Conservation (phyloP, 1,284 basidiomycete genomes). For the Pseudozyma flocculosa region DNA sequence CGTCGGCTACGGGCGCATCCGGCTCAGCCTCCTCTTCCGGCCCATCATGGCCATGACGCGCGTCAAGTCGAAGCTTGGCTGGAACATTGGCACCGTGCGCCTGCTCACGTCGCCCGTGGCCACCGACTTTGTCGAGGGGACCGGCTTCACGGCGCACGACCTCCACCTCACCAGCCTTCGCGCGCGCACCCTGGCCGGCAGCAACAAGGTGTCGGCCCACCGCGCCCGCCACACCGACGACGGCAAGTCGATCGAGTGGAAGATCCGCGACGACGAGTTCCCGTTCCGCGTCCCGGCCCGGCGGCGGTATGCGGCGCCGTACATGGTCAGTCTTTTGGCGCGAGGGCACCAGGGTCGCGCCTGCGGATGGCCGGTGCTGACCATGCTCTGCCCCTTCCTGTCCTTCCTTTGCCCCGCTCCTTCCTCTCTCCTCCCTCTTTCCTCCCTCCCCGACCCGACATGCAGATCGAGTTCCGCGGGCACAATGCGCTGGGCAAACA, state of each 20-base stretch:
- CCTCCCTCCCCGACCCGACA: too few species aligned
- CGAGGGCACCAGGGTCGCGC: too few species aligned
- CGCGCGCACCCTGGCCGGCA: constrained; percentile 22
- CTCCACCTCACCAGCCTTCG: constrained; percentile 18
- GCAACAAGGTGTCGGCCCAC: constrained; percentile 11
- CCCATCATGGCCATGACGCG: constrained; percentile 15
- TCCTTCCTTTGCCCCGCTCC: too few species aligned
- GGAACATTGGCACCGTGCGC: constrained; percentile 32
- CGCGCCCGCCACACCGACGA: constrained; percentile 9
- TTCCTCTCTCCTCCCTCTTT: too few species aligned
- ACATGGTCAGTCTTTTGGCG: constrained; percentile 2
- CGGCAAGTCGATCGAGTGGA: constrained; percentile 20
- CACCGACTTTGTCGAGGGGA: constrained; percentile 25
- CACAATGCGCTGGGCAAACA: constrained; percentile 19
- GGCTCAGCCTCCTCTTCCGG: constrained; percentile 33
- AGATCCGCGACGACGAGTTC: constrained; percentile 11
- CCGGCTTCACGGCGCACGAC: constrained; percentile 8
- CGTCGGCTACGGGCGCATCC: constrained; percentile 26
- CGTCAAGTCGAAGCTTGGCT: constrained; percentile 23
- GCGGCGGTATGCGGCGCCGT: constrained; percentile 28
- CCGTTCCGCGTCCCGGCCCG: constrained; percentile 33
- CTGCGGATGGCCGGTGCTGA: too few species aligned
- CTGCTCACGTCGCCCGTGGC: constrained; percentile 22
- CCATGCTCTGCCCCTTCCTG: too few species aligned
- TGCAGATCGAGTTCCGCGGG: constrained; percentile 25